A percentile compares a stretch with the other conserved stretches of the same genome.
phyloP scores from a whole-genome alignment of 805 yeast genomes.

The Hanseniaspora vineae region DNA sequence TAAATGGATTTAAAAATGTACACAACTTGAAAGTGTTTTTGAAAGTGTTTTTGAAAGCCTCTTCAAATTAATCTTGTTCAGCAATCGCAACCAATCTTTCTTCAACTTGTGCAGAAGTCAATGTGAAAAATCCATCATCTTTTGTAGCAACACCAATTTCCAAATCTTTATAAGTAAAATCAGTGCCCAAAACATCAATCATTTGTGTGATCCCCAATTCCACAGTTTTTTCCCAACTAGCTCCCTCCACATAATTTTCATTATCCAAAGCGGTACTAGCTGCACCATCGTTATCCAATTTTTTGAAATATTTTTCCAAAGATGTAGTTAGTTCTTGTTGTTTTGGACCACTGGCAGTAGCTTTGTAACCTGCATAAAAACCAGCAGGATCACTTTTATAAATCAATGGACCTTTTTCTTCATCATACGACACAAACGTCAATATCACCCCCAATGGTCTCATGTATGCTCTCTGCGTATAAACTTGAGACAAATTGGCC shows the following conservation, averaged over 20 bases:
- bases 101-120: constrained; percentile 81
- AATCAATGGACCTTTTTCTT: constrained; percentile 77
- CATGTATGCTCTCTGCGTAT: constrained; percentile 97
- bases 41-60: no score
- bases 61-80: constrained; percentile 95
- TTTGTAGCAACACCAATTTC: constrained; percentile 83
- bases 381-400: constrained; percentile 98
- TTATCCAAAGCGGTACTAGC: neutral
- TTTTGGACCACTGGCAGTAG: constrained; percentile 92
- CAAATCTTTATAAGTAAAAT: constrained; percentile 83
- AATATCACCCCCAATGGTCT: constrained; percentile 93
- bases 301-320: constrained; percentile 81
- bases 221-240: constrained; percentile 67
- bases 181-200: constrained; percentile 80
- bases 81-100: constrained; percentile 90
- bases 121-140: constrained; percentile 53
- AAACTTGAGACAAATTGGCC: constrained; percentile 91
- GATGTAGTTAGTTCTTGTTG: constrained; percentile 90
- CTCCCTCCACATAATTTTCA: neutral
- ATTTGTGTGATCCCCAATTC: constrained; percentile 82
- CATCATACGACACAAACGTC: constrained; percentile 80
- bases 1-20: neutral
- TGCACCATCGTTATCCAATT: constrained; percentile 26
- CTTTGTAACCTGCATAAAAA: constrained; percentile 79
- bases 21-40: constrained; percentile 12